Percentiles rank a stretch among this genome's conserved stretches.
These are phyloP conservation scores for Salvia sclarea DNA, from an alignment of 305 asterid genomes.

Conservation along the genomic window DNA sequence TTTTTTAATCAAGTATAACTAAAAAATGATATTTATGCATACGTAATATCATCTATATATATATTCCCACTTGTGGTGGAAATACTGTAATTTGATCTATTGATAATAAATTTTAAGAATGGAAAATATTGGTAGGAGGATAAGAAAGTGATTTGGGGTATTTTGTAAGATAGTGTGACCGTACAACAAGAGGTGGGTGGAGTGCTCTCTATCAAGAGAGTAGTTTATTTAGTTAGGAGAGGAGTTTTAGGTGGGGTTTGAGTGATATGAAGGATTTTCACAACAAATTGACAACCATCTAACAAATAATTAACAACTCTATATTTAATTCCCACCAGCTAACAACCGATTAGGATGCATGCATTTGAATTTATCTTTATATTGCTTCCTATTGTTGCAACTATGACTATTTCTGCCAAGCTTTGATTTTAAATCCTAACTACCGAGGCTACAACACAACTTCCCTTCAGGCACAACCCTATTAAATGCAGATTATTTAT, in stretches of 20 bases:
- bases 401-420: background rate
- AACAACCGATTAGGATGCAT: constrained; percentile 18
- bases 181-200: constrained; percentile 66
- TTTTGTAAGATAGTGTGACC: constrained; percentile 45
- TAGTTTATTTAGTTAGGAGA: constrained; percentile 46
- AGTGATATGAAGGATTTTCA: constrained; percentile 24
- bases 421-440: background rate
- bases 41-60: too few species aligned
- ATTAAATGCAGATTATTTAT: too few species aligned
- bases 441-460: background rate
- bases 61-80: too few species aligned
- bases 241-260: constrained; percentile 32
- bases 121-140: too few species aligned
- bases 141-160: constrained; percentile 42
- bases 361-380: background rate
- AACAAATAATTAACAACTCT: background rate
- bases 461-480: background rate
- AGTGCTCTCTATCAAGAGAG: constrained; percentile 51
- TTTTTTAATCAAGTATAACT: too few species aligned
- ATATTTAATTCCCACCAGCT: constrained; percentile 14
- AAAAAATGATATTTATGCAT: too few species aligned
- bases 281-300: constrained; percentile 19
- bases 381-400: constrained; percentile 18
- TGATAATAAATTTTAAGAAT: too few species aligned
- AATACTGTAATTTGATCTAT: too few species aligned